Evolutionary conservation across 148 eudicot genomes (phyloP), one percentile per base, ranked within the genome.

Genomic region (Arbutus unedo): DNA sequence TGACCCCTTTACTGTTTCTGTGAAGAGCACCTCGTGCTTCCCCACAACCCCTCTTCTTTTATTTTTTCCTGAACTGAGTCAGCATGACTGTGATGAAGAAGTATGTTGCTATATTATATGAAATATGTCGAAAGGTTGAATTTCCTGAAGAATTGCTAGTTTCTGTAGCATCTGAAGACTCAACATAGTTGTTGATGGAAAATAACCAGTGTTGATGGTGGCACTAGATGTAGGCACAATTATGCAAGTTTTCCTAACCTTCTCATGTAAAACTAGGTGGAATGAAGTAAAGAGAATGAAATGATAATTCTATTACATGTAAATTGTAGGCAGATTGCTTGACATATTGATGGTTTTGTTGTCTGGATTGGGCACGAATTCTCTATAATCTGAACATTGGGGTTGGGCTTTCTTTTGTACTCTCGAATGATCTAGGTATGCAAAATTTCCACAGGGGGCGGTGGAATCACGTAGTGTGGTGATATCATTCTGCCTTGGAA

Each of bases 11-110:
- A 6, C 38, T 21, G 8, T 13, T 51, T 31, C 41, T 8, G 43
- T 66, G 41, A 66, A 21, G 67, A 60, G 67, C 67, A 74, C 77
- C 77, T 19, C 23, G 15, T 66, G 71, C 71, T 15, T 48, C 77
- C 55, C 38, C 31, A 8, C n/a, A 48, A 31, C 38, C 38, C 38
- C 79, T 8, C 19, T 6, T 10, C 43, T 25, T 23, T 9, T n/a
- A 15, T 41, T 70, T 66, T 70, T 72, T 43, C 76, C 51, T 72
- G 6, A 45, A 70, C 5, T 70, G 47, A 70, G 74, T 72, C 8
- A 44, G 11, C 21, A 16, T 16, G 44, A 44, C 10, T 44, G 14
- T 72, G 51, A 72, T 44, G n/a, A 72, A 70, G 21, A 8, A 7
- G 16, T 44, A 6, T 72, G 76, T 18, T 72, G 21, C 8, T 72